Base-by-base conservation (phyloP, 441 rosid genomes). In the Populus hybrid region DNA sequence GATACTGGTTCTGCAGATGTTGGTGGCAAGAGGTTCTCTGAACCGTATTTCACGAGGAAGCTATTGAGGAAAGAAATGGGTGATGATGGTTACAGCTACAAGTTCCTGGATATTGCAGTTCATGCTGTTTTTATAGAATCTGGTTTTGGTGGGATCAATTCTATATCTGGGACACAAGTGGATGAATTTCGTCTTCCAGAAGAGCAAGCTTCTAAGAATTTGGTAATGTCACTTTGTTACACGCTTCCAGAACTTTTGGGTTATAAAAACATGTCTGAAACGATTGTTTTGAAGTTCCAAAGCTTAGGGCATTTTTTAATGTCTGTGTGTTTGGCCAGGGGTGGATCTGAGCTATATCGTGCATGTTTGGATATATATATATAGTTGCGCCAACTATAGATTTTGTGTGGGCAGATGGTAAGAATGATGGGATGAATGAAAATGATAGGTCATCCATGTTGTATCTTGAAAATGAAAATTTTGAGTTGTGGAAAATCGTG, bases 81-180 rank as follows among this genome's bases (percentile, higher is more conserved):
- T 70, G 82, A 79, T 72, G 82, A 72, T 12, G 79, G 85, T 19
- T 72, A 82, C 42, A 83, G 82, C 38, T 85, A 82, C 67, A 85
- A 88, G 85, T 85, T 83, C 9, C 65, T 91, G 69, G 89, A 86
- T 59, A 30, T 86, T 61, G 91, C 95, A 2, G 83, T 91, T 79
- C 95, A 92, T 64, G 94, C 95, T 0, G 90, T 92, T 53, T 82
- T 95, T 71, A 72, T 88, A 69, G 95, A 95, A 72, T 90, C 89
- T 24, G 95, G 95, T 23, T 93, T 92, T 72, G 80, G 87, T n/a
- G 86, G 88, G 30, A 79, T 86, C 5, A 82, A 89, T 82, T 59
- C 85, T 0, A 59, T 59, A n/a, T n/a, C 24, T 59, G 24, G 64
- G 24, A 59, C 9, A n/a, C 63, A n/a, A 59, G 64, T 85, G 40